A percentile compares a stretch with the other conserved stretches of the same genome.
These are phyloP conservation scores for Coprinopsis sp. DNA, from an alignment of 768 basidiomycete genomes.

Conservation along the genomic window DNA sequence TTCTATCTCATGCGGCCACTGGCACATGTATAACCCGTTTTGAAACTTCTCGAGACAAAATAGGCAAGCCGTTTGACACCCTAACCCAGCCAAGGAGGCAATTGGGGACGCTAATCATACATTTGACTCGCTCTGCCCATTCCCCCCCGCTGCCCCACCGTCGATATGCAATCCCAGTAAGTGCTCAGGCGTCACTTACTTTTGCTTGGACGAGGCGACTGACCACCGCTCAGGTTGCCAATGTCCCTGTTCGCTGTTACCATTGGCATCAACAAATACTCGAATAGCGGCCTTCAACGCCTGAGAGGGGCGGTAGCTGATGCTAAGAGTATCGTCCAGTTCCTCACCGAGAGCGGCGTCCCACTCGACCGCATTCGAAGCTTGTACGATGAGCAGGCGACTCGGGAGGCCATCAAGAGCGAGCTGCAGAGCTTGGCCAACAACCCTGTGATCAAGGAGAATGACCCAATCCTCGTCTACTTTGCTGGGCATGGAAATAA, in stretches of 20 bases:
- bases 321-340: constrained; percentile 46
- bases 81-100: too few species aligned
- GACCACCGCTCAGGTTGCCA: too few species aligned
- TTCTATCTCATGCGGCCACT: too few species aligned
- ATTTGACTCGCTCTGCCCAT: too few species aligned
- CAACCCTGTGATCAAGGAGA: constrained; percentile 45
- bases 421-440: constrained; percentile 49
- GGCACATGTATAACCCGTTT: too few species aligned
- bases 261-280: constrained; percentile 7
- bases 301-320: constrained; percentile 25
- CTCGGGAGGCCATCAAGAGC: constrained; percentile 45
- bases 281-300: background rate
- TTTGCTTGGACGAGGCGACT: too few species aligned
- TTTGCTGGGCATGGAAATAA: constrained; percentile 62
- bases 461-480: constrained; percentile 56
- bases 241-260: background rate
- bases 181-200: too few species aligned
- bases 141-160: too few species aligned
- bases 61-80: too few species aligned
- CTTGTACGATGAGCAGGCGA: constrained; percentile 51
- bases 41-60: too few species aligned
- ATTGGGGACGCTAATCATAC: too few species aligned
- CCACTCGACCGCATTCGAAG: constrained; percentile 41
- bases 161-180: too few species aligned
- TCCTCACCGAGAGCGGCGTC: constrained; percentile 39